Base-by-base conservation (phyloP, 176 grass and related monocot species). In the Metroxylon sagu region DNA sequence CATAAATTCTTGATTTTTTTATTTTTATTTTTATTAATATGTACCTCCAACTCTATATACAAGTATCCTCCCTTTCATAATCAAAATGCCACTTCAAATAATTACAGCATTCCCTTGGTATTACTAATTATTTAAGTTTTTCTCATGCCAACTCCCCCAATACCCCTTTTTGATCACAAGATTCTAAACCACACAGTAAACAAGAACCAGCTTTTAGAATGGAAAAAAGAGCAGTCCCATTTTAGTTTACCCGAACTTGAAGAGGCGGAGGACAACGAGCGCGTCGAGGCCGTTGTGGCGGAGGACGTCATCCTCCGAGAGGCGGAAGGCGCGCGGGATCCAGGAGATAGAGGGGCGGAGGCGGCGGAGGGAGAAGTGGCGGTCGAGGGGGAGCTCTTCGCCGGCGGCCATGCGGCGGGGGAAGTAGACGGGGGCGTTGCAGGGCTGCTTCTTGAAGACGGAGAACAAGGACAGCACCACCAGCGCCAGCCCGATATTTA, bases 381-480 rank as follows among this genome's bases (percentile, higher is more conserved):
- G 64, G 6, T 61, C 65, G 6, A 52, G 57, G 16, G 52, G 49
- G 18, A 65, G 26, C 12, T 15, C 17, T 26, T 50, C 23, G 7
- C 62, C 48, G 17, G 50, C 26, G 4, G 85, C 76, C 63, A 95
- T 68, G 50, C 82, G 77, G 39, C 73, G 70, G 1, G 89, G 29
- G 4, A 52, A 78, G 80, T 95, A 95, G 1, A 95, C 85, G 6
- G 85, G 76, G 16, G 79, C 79, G 50, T 82, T 88, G 27, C 79
- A 59, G 15, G 85, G 89, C 73, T 95, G 89, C 72, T 82, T 82
- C 65, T 95, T 95, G 14, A 95, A 76, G 12, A 95, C 48, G 61
- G 89, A 95, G 82, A 95, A 95, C 63, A 89, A 79, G 15, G 85
- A 85, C 18, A 95, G 82, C 73, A 81, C 73, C 72, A 89, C 76